A percentile compares a stretch with the other conserved stretches of the same genome.
These are phyloP conservation scores for Samsoniella hepiali DNA, from an alignment of 2,329 filamentous ascomycete genomes.

Conservation along the genomic window DNA sequence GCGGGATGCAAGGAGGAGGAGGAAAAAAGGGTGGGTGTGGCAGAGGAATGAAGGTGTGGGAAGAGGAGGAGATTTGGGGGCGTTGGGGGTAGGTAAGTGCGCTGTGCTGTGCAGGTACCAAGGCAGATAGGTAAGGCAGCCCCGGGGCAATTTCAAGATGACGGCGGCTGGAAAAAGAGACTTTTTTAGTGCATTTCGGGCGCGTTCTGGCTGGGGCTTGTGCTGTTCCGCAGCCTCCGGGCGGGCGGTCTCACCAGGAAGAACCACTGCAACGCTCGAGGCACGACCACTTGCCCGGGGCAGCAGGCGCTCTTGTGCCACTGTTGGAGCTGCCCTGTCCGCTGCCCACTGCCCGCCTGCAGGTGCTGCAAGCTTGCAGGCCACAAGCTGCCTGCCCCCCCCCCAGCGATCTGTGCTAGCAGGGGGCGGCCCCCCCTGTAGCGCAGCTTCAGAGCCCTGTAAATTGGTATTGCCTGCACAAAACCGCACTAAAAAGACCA, in stretches of 20 bases:
- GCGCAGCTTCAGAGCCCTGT: neutral
- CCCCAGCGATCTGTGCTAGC: slow-evolving; percentile 1
- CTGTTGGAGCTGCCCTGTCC: neutral
- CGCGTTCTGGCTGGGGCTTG: neutral
- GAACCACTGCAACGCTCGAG: neutral
- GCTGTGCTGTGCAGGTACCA: neutral
- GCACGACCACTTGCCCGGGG: slow-evolving; percentile 9
- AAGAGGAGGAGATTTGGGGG: slow-evolving; percentile 15
- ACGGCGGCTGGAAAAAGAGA: slow-evolving; percentile 1
- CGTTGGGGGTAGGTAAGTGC: neutral
- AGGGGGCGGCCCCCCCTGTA: neutral
- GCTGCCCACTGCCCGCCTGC: neutral
- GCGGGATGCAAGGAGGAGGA: slow-evolving; percentile 25
- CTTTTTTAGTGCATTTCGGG: neutral
- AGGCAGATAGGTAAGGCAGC: neutral
- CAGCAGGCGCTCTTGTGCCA: slow-evolving; percentile 3
- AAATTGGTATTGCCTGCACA: neutral
- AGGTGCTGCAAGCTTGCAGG: neutral
- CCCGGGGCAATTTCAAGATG: slow-evolving; percentile 1
- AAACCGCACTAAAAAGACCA: neutral
- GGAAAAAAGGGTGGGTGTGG: slow-evolving; percentile 28
- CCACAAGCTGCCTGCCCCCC: neutral
- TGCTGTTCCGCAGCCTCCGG: slow-evolving; percentile 5
- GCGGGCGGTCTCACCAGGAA: neutral
- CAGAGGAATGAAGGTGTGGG: slow-evolving; percentile 24